Evolutionary conservation across 2,329 filamentous ascomycete species (phyloP), one percentile per base, ranked within the genome.

Genomic region (Conoideocrella luteorostrata): DNA sequence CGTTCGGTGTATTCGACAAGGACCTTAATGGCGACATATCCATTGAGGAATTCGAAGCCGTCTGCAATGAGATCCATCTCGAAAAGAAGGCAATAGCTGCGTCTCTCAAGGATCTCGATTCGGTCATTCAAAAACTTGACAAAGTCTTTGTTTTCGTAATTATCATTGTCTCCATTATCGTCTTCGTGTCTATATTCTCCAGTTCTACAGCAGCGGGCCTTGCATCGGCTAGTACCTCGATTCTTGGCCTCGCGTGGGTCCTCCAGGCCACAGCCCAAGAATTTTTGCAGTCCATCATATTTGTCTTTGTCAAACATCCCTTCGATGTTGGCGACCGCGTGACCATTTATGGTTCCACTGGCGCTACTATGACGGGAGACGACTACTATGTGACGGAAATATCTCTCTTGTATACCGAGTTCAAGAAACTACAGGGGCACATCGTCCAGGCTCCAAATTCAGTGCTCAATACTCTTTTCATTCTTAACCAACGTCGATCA

Each of bases 371-470:
- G 58, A 78, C 76, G 28, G 90, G 90, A 36, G 91, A 96, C 55
- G 91, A 96, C 56, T 97, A 95, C 65, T 96, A 95, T 52, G 90
- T 97, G 43, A 95, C 94, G 43, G 88, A 95, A 58, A 94, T 97
- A 44, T 86, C 88, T 2, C 74, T 97, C 1, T 75, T 96, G 13
- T 97, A 93, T 62, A 97, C 91, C 12, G 91, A 96, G 58, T 96
- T 96, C 71, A 96, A 96, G 74, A 96, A 96, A 72, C 91, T 96
- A 86, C 85, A 96, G 64, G 91, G 91, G 2, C 90, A 96, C 56
- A 84, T 96, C 20, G 91, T 97, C 0, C 91, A 96, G 64, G 91
- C 91, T 1, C 91, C 91, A 10, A 97, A 97, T 74, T 94, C 86
- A 46, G 82, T 95, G 29, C 77, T 97, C 44, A 97, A 96, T 65